phyloP scores from a whole-genome alignment of 1,284 basidiomycete species.

The Fomitopsis palustris region DNA sequence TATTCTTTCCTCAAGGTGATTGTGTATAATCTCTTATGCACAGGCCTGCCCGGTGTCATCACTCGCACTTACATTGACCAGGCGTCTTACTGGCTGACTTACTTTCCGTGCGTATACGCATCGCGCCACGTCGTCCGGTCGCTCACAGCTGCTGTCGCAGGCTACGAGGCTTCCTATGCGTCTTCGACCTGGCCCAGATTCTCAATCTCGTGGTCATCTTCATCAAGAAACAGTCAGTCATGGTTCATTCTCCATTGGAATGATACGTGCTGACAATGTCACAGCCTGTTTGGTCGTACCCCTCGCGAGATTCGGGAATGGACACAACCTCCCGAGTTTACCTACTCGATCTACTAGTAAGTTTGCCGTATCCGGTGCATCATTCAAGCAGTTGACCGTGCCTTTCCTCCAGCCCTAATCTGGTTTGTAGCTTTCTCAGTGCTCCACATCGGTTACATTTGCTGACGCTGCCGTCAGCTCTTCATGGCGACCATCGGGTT shows the following conservation, averaged over 20 bases:
- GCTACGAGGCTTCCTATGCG: constrained; percentile 87
- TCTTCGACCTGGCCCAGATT: constrained; percentile 96
- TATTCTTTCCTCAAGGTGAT: constrained; percentile 5
- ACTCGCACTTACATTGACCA: constrained; percentile 82
- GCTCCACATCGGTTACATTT: background rate
- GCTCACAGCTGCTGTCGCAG: constrained; percentile 32
- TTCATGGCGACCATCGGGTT: constrained; percentile 87
- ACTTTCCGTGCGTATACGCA: constrained; percentile 69
- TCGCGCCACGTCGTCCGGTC: background rate
- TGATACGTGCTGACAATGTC: constrained; percentile 4
- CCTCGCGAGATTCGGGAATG: constrained; percentile 95
- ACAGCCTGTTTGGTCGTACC: constrained; percentile 87
- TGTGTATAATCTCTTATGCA: constrained; percentile 3
- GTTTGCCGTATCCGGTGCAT: constrained; percentile 25
- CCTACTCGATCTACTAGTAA: constrained; percentile 88
- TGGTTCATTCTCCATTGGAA: background rate
- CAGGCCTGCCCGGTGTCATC: constrained; percentile 72
- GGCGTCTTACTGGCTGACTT: constrained; percentile 90
- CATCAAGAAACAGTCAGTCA: constrained; percentile 67
- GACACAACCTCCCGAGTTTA: constrained; percentile 93
- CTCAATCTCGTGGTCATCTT: constrained; percentile 87
- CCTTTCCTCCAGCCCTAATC: constrained; percentile 50
- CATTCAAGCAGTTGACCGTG: background rate
- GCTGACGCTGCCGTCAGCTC: constrained; percentile 39
- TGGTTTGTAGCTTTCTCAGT: constrained; percentile 38